Evolutionary conservation across 192 early-diverging fungal species (phyloP).

Genomic region (Backusella westeae): DNA sequence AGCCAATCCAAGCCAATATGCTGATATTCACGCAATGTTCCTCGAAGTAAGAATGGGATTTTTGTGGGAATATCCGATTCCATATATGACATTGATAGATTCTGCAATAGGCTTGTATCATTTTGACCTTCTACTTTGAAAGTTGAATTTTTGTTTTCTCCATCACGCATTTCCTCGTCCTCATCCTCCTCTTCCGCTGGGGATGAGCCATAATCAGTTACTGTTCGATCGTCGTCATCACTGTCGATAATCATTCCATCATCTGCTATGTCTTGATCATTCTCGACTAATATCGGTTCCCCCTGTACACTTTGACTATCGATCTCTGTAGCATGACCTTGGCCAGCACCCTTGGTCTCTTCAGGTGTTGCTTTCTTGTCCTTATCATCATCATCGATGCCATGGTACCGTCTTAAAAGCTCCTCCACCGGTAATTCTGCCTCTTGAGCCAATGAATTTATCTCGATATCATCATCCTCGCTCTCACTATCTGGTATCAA

Average conservation of each 20-base stretch:
- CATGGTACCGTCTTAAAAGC: slow-evolving; percentile 35
- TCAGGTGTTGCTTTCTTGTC: neutral
- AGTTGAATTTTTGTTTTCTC: neutral
- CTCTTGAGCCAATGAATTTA: slow-evolving; percentile 32
- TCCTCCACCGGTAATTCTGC: slow-evolving; percentile 29
- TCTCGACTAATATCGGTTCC: slow-evolving; percentile 11
- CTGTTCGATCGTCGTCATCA: slow-evolving; percentile 29
- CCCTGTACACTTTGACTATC: slow-evolving; percentile 7
- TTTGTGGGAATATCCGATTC: slow-evolving; percentile 44
- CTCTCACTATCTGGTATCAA: slow-evolving; percentile 28
- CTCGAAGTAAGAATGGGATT: slow-evolving; percentile 62
- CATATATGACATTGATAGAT: neutral
- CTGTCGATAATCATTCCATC: slow-evolving; percentile 34
- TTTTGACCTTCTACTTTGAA: neutral
- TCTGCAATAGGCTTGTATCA: neutral
- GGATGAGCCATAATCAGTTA: slow-evolving; percentile 32
- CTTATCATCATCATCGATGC: neutral
- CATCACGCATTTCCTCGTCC: neutral
- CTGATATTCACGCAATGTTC: slow-evolving; percentile 84
- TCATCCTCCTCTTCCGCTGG: slow-evolving; percentile 9
- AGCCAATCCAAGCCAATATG: slow-evolving; percentile 91
- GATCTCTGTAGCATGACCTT: neutral
- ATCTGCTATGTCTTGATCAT: slow-evolving; percentile 18
- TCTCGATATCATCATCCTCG: slow-evolving; percentile 31
- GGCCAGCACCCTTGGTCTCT: slow-evolving; percentile 21